Percentiles rank a stretch among this genome's conserved stretches.
These are phyloP conservation scores for Vitis cinerea DNA, from an alignment of 164 flowering plant genomes.

Conservation along the genomic window DNA sequence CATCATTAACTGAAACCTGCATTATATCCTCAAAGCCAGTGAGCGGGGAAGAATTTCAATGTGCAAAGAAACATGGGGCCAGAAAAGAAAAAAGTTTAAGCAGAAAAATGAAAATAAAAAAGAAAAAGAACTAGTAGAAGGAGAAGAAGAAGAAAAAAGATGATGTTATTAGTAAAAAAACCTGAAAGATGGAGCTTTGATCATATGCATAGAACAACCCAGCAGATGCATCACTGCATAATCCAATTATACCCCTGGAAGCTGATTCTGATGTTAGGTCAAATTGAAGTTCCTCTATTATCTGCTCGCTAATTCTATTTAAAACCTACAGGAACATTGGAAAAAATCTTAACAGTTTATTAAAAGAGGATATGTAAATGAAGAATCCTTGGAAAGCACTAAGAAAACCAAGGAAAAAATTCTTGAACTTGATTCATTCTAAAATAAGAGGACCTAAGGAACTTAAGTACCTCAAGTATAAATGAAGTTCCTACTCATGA, in stretches of 20 bases:
- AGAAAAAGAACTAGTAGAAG: too few relatives aligned
- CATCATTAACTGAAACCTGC: constrained; percentile 95
- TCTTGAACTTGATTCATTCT: too few relatives aligned
- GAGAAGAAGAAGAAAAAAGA: not conserved
- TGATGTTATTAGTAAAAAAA: constrained; percentile 20
- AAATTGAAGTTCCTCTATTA: constrained; percentile 91
- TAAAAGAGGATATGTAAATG: not conserved
- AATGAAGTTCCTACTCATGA: not conserved
- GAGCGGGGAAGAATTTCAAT: constrained; percentile 5
- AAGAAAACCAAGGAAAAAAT: not conserved
- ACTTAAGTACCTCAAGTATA: not conserved
- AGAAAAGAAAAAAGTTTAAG: not conserved
- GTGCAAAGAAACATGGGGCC: not conserved
- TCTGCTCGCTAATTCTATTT: constrained; percentile 87
- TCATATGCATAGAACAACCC: constrained; percentile 97
- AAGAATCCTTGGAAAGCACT: not conserved
- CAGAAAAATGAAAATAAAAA: not conserved
- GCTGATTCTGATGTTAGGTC: constrained; percentile 75
- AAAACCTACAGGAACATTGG: constrained; percentile 55
- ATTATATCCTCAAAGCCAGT: constrained; percentile 14
- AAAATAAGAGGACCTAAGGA: not conserved
- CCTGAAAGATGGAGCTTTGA: constrained; percentile 94
- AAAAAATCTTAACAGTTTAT: not conserved
- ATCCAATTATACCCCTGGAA: constrained; percentile 84
- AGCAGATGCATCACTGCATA: constrained; percentile 98